Evolutionary conservation across 805 yeast genomes (phyloP).

Genomic region (Teunomyces kruisii): DNA sequence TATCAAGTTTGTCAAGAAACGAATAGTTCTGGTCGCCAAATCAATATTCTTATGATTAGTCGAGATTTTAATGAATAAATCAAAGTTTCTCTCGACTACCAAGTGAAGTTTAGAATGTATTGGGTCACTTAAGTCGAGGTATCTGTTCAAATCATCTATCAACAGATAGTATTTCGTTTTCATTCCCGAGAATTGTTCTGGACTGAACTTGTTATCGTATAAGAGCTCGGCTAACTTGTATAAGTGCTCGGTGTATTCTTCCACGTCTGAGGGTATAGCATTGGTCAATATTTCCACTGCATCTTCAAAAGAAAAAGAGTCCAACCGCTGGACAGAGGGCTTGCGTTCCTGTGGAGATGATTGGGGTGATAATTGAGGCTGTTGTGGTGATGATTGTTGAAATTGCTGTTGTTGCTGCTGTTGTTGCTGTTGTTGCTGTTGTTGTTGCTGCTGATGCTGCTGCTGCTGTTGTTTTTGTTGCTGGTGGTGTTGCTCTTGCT

Average conservation of each 20-base stretch:
- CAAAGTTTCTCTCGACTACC: slow-evolving; percentile 39
- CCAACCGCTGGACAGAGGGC: slow-evolving; percentile 2
- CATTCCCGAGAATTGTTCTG: slow-evolving; percentile 17
- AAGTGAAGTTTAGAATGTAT: slow-evolving; percentile 30
- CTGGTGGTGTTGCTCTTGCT: slow-evolving; percentile 3
- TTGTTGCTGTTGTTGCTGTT: slow-evolving; percentile 7
- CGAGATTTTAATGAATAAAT: slow-evolving; percentile 35
- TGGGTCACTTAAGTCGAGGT: slow-evolving; percentile 23
- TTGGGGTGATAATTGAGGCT: not conserved
- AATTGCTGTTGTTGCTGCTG: slow-evolving; percentile 6
- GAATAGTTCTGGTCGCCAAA: slow-evolving; percentile 33
- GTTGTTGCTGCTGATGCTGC: slow-evolving; percentile 8
- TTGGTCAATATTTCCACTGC: slow-evolving; percentile 23
- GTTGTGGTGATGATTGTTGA: slow-evolving; percentile 2
- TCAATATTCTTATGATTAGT: slow-evolving; percentile 29
- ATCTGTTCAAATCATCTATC: slow-evolving; percentile 23
- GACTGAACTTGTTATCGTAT: slow-evolving; percentile 15
- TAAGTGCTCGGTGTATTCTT: slow-evolving; percentile 40
- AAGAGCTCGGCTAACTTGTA: slow-evolving; percentile 29
- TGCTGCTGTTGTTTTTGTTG: slow-evolving; percentile 9
- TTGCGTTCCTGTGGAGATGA: not conserved
- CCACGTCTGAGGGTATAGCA: slow-evolving; percentile 29
- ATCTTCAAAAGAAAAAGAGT: slow-evolving; percentile 19
- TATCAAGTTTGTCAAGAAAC: slow-evolving; percentile 37
- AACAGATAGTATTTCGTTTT: slow-evolving; percentile 24